Evolutionary conservation across 192 early-diverging fungal species (phyloP).

Genomic region (Coemansia pectinata): DNA sequence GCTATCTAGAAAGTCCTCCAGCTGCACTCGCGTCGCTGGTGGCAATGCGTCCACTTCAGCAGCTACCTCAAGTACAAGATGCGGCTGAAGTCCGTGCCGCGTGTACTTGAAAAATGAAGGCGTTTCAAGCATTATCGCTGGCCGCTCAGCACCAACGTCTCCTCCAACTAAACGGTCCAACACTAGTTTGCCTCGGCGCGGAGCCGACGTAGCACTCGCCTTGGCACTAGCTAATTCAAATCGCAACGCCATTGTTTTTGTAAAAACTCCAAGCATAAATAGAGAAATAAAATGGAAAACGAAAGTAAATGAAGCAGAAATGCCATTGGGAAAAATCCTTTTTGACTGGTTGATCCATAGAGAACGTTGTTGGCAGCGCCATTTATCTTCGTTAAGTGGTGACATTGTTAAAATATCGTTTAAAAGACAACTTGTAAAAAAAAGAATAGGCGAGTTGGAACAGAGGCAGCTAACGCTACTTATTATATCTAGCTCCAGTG

Average conservation of each 20-base stretch:
- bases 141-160: not conserved
- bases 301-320: not conserved
- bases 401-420: not conserved
- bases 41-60: conserved; percentile 34
- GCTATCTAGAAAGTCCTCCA: conserved; percentile 50
- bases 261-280: not conserved
- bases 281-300: not conserved
- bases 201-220: not conserved
- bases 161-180: conserved; percentile 9
- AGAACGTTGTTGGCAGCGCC: too few species aligned
- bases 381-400: too few species aligned
- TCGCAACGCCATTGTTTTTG: conserved; percentile 31
- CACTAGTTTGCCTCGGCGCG: conserved; percentile 33
- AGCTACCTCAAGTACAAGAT: conserved; percentile 51
- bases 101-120: conserved; percentile 52
- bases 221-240: conserved; percentile 30
- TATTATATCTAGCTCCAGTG: not conserved
- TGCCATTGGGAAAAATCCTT: not conserved
- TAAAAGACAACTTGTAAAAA: not conserved
- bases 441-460: not conserved
- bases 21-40: conserved; percentile 37
- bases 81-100: conserved; percentile 48
- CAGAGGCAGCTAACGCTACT: not conserved
- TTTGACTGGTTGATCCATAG: not conserved
- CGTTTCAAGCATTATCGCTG: conserved; percentile 22